These are phyloP conservation scores for Seminavis robusta DNA, from an alignment of 108 stramenopile genomes.

Conservation along the genomic window DNA sequence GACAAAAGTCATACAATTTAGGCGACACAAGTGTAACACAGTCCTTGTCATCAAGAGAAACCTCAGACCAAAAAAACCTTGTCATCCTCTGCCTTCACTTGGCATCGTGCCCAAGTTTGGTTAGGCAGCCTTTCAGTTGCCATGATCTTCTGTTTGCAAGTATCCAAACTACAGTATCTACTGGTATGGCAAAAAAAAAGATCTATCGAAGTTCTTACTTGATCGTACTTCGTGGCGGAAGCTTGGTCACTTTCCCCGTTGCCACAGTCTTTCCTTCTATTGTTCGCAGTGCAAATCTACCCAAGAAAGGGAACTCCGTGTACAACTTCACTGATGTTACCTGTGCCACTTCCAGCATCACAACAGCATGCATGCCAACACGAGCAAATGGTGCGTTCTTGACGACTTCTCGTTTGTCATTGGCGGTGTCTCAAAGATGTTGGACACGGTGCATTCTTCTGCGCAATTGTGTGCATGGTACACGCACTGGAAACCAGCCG, in stretches of 20 bases:
- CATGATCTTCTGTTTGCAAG: too few species aligned
- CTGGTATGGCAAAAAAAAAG: too few species aligned
- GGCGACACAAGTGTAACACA: too few species aligned
- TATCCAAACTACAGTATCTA: too few species aligned
- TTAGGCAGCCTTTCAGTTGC: too few species aligned
- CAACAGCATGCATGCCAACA: slow-evolving; percentile 75
- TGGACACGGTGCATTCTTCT: slow-evolving; percentile 86
- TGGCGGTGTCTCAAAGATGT: slow-evolving; percentile 88
- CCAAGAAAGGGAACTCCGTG: slow-evolving; percentile 90
- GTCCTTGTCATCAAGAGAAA: too few species aligned
- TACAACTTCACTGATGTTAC: slow-evolving; percentile 88
- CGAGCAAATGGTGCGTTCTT: slow-evolving; percentile 84
- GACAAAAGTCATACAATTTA: too few species aligned
- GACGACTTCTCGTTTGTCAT: slow-evolving; percentile 67
- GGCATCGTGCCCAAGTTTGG: too few species aligned
- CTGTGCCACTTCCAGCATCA: slow-evolving; percentile 73
- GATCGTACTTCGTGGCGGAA: slow-evolving; percentile 89
- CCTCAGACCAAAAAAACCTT: too few species aligned
- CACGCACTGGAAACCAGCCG: slow-evolving; percentile 94
- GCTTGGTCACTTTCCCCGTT: slow-evolving; percentile 95
- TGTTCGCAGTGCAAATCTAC: slow-evolving; percentile 96
- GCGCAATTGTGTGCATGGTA: slow-evolving; percentile 96
- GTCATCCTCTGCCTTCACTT: too few species aligned
- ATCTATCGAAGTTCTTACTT: too few species aligned
- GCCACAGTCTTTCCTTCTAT: slow-evolving; percentile 99